Percentiles rank a stretch among this genome's conserved stretches.
Conservation (phyloP, 73 alveolate species). For the Urostyla sp. region DNA sequence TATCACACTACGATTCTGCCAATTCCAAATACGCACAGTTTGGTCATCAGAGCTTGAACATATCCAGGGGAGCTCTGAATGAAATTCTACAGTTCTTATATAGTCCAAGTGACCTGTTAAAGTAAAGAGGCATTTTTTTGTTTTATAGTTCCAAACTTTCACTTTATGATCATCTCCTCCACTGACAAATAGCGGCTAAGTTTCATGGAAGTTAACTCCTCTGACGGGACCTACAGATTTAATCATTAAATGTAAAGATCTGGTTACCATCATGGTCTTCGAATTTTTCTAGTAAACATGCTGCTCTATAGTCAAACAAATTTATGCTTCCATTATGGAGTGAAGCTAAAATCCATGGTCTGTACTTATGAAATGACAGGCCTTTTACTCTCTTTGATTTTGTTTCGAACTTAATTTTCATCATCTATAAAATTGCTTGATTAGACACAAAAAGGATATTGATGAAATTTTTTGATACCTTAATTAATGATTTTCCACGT, state of each 20-base stretch:
- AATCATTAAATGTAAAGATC: not conserved
- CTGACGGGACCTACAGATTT: conserved; percentile 94
- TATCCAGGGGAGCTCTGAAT: conserved; percentile 99
- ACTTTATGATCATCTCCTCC: conserved; percentile 99
- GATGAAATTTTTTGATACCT: not conserved
- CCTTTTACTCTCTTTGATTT: conserved; percentile 98
- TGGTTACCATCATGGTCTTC: conserved; percentile 94
- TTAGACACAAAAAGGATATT: not conserved
- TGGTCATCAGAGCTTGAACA: conserved; percentile 95
- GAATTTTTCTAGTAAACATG: conserved; percentile 94
- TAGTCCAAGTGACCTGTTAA: conserved; percentile 98
- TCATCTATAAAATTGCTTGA: conserved; percentile 11
- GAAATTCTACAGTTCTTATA: conserved; percentile 98
- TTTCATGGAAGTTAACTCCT: conserved; percentile 92
- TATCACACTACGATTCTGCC: conserved; percentile 90
- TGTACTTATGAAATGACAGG: conserved; percentile 96
- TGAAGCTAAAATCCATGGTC: conserved; percentile 97
- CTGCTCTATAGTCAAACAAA: conserved; percentile 96
- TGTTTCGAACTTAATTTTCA: conserved; percentile 89
- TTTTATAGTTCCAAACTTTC: conserved; percentile 94
- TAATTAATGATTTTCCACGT: not conserved
- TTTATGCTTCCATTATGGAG: conserved; percentile 97
- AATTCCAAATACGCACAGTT: conserved; percentile 99
- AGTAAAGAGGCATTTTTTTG: conserved; percentile 91
- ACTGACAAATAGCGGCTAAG: conserved; percentile 96